Percentiles rank a stretch among this genome's conserved stretches.
These are phyloP conservation scores for Cyberlindnera meyerae DNA, from an alignment of 805 yeast species.

Conservation along the genomic window DNA sequence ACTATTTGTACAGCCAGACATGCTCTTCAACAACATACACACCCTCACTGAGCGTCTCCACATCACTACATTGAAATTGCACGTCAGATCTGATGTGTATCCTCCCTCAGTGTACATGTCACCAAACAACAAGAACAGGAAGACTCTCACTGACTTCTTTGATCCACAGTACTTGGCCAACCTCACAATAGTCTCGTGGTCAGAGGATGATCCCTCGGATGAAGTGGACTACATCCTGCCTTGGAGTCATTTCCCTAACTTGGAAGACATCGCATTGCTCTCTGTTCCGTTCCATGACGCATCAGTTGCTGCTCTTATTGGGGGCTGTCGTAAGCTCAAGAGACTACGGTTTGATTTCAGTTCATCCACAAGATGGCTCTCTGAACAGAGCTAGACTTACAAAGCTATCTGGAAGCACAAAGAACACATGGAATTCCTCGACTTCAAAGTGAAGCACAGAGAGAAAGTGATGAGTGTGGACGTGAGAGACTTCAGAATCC, in stretches of 20 bases:
- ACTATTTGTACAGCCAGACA: conserved; percentile 35
- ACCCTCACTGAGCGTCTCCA: conserved; percentile 26
- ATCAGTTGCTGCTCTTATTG: conserved; percentile 29
- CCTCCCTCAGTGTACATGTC: conserved; percentile 25
- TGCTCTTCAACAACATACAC: conserved; percentile 31
- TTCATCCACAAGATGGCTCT: conserved; percentile 30
- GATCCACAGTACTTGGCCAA: conserved; percentile 31
- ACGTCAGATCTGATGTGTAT: conserved; percentile 38
- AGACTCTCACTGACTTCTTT: conserved; percentile 32
- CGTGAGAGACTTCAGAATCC: conserved; percentile 13
- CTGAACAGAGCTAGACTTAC: conserved; percentile 30
- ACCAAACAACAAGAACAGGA: conserved; percentile 18
- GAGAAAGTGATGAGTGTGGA: conserved; percentile 19
- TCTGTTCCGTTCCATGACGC: conserved; percentile 31
- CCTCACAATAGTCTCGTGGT: conserved; percentile 40
- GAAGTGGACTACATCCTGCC: conserved; percentile 33
- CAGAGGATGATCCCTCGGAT: conserved; percentile 30
- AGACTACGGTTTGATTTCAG: conserved; percentile 38
- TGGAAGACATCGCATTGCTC: conserved; percentile 37
- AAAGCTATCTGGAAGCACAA: conserved; percentile 30
- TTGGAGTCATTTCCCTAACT: conserved; percentile 31
- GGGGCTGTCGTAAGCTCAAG: conserved; percentile 28
- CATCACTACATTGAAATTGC: conserved; percentile 34
- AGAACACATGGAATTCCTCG: conserved; percentile 33
- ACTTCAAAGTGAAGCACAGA: conserved; percentile 28